Conservation (phyloP, 2,329 filamentous ascomycete genomes). For the Verruconis gallopava region DNA sequence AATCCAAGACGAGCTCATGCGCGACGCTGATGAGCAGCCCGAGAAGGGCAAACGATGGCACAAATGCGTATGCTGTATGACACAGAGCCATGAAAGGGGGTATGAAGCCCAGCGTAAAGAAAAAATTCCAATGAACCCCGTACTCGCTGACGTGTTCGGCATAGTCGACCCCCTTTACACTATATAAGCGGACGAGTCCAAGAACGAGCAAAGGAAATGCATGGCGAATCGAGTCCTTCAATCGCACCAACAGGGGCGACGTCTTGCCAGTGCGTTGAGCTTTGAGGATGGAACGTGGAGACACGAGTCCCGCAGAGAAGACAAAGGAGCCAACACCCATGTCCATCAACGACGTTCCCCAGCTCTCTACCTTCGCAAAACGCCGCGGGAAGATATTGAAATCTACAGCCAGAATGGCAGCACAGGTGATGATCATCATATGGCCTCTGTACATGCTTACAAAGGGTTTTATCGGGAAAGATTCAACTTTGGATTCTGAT, state of each 20-base stretch:
- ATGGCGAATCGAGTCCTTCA: slow-evolving; percentile 59
- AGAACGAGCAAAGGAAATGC: slow-evolving; percentile 71
- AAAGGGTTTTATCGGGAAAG: slow-evolving; percentile 73
- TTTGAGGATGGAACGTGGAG: slow-evolving; percentile 66
- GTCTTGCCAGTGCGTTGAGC: slow-evolving; percentile 42
- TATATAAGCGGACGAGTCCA: slow-evolving; percentile 68
- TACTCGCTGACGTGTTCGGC: slow-evolving; percentile 96
- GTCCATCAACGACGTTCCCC: slow-evolving; percentile 98
- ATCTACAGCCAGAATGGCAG: slow-evolving; percentile 93
- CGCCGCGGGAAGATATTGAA: slow-evolving; percentile 85
- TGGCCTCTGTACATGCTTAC: slow-evolving; percentile 80
- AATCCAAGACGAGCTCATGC: slow-evolving; percentile 68
- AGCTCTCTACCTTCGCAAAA: slow-evolving; percentile 98
- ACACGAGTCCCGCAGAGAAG: slow-evolving; percentile 85
- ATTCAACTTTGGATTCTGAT: not conserved
- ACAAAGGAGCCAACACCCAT: slow-evolving; percentile 95
- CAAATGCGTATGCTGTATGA: slow-evolving; percentile 53
- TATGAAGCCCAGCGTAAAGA: slow-evolving; percentile 84
- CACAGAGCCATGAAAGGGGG: slow-evolving; percentile 81
- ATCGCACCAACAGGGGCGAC: slow-evolving; percentile 41
- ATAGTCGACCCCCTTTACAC: slow-evolving; percentile 89
- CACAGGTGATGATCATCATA: slow-evolving; percentile 82
- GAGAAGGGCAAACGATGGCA: slow-evolving; percentile 67
- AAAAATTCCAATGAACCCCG: slow-evolving; percentile 99
- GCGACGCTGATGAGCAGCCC: slow-evolving; percentile 52